Evolutionary conservation across 2,329 filamentous ascomycete genomes (phyloP).

Genomic region (Pseudocercospora ulei): DNA sequence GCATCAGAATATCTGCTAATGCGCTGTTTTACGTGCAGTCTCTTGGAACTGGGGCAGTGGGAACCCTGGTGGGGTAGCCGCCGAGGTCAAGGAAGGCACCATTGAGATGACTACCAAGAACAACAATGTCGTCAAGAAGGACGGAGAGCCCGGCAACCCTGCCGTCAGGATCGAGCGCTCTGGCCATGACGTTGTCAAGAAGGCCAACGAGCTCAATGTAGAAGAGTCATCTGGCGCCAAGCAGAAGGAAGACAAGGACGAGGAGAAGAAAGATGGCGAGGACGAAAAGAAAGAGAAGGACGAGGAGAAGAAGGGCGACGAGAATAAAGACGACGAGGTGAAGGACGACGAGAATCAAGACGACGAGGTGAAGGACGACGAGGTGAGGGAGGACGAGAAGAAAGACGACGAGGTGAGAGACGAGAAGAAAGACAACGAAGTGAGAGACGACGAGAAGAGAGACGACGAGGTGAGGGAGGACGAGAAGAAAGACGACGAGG

Average conservation of each 20-base stretch:
- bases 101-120: slow-evolving; percentile 52
- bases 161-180: slow-evolving; percentile 51
- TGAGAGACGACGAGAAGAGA: slow-evolving; percentile 24
- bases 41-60: slow-evolving; percentile 54
- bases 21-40: slow-evolving; percentile 39
- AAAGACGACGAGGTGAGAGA: slow-evolving; percentile 23
- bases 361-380: slow-evolving; percentile 27
- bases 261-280: slow-evolving; percentile 23
- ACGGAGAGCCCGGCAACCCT: slow-evolving; percentile 51
- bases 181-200: slow-evolving; percentile 58
- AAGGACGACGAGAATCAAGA: slow-evolving; percentile 23
- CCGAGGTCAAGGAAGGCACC: slow-evolving; percentile 50
- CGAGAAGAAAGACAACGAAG: slow-evolving; percentile 19
- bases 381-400: slow-evolving; percentile 27
- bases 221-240: slow-evolving; percentile 42
- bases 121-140: slow-evolving; percentile 57
- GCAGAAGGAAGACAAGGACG: slow-evolving; percentile 32
- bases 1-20: slow-evolving; percentile 11
- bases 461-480: slow-evolving; percentile 20
- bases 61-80: slow-evolving; percentile 49
- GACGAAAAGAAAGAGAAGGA: slow-evolving; percentile 21
- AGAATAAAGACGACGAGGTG: slow-evolving; percentile 24
- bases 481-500: slow-evolving; percentile 25
- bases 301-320: slow-evolving; percentile 21
- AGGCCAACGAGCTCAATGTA: slow-evolving; percentile 51